These are phyloP conservation scores for Pichia sp. DNA, from an alignment of 1,139 yeast genomes.

Conservation along the genomic window DNA sequence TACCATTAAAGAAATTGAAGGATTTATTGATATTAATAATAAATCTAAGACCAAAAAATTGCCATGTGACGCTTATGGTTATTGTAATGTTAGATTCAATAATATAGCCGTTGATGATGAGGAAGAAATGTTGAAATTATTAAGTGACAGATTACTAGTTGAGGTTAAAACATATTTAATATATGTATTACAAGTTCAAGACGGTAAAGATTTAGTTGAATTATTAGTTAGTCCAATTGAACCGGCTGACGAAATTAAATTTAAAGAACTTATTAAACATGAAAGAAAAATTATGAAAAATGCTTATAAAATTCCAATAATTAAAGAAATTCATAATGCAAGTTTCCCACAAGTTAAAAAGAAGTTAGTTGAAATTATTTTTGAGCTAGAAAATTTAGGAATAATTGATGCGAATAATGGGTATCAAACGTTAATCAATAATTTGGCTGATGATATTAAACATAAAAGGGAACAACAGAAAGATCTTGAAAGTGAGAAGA, in stretches of 20 bases:
- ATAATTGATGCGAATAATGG: constrained; percentile 60
- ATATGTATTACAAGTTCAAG: constrained; percentile 78
- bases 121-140: constrained; percentile 33
- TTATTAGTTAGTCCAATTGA: constrained; percentile 66
- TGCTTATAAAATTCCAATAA: constrained; percentile 24
- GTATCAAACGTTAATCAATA: constrained; percentile 74
- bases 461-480: constrained; percentile 68
- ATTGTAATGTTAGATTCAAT: constrained; percentile 8
- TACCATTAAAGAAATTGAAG: constrained; percentile 28
- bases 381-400: constrained; percentile 71
- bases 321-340: constrained; percentile 50
- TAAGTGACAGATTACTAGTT: constrained; percentile 49
- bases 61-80: constrained; percentile 18
- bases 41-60: constrained; percentile 4
- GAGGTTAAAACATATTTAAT: constrained; percentile 78
- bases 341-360: constrained; percentile 75
- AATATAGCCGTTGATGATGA: constrained; percentile 14
- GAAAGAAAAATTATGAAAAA: constrained; percentile 33
- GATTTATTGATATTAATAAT: constrained; percentile 10
- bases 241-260: constrained; percentile 59
- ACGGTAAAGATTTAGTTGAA: constrained; percentile 65
- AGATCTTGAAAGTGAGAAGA: constrained; percentile 56
- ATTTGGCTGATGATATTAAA: constrained; percentile 78
- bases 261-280: constrained; percentile 45
- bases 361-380: constrained; percentile 64